Percentiles rank a stretch among this genome's conserved stretches.
These are phyloP conservation scores for Penicillium ucsense DNA, from an alignment of 495 filamentous ascomycete species.

Conservation along the genomic window DNA sequence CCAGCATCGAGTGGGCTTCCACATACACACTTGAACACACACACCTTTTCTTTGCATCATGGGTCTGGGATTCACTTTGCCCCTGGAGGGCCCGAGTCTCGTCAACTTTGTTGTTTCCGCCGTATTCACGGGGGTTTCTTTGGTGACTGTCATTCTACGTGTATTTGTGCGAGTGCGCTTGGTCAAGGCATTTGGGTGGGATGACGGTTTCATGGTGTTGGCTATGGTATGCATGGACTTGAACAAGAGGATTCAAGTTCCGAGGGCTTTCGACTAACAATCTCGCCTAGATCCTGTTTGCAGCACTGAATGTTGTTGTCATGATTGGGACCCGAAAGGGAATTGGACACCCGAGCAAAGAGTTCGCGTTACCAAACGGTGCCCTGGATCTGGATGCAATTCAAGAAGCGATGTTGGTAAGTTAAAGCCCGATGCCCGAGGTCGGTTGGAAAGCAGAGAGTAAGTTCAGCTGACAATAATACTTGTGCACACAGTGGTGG, in stretches of 20 bases:
- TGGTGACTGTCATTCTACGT: slow-evolving; percentile 12
- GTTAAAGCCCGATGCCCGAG: too few species aligned
- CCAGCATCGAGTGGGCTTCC: too few species aligned
- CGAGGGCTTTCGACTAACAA: neutral
- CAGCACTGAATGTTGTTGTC: neutral
- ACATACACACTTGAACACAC: too few species aligned
- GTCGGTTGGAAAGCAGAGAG: too few species aligned
- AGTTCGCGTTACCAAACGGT: too few species aligned
- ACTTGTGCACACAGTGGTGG: slow-evolving; percentile 2
- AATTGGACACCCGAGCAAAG: too few species aligned
- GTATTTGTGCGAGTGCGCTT: slow-evolving; percentile 17
- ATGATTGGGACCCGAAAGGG: too few species aligned
- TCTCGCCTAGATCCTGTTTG: slow-evolving; percentile 3
- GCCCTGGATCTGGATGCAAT: too few species aligned
- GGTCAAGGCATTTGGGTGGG: slow-evolving; percentile 19
- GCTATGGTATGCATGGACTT: slow-evolving; percentile 9
- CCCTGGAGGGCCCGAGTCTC: neutral
- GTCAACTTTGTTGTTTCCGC: slow-evolving; percentile 12
- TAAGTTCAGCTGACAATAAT: neutral
- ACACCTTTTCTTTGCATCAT: too few species aligned
- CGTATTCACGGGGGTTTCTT: slow-evolving; percentile 9
- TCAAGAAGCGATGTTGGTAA: too few species aligned
- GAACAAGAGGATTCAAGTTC: too few species aligned
- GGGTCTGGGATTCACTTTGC: neutral
- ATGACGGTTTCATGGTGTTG: slow-evolving; percentile 18